Conservation (phyloP, 2,329 filamentous ascomycete genomes). For the Botrytis medusae region DNA sequence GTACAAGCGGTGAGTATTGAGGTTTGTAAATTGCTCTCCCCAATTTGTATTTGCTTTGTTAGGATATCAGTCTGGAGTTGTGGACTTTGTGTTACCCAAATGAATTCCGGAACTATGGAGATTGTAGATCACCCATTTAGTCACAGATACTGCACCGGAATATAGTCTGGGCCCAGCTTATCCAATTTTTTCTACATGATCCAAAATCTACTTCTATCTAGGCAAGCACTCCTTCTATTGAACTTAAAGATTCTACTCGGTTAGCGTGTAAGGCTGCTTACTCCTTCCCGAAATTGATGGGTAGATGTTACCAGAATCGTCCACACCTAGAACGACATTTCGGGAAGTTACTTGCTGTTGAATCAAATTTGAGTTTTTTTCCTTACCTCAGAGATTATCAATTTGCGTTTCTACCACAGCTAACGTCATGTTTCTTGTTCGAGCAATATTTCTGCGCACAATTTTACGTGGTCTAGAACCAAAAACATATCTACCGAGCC, state of each 20-base stretch:
- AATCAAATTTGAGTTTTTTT: not conserved
- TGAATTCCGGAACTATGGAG: not conserved
- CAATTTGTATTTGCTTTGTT: not conserved
- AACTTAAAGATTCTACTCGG: not conserved
- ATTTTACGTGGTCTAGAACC: not conserved
- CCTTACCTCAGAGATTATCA: not conserved
- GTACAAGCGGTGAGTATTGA: not conserved
- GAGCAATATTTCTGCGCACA: not conserved
- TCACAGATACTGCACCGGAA: not conserved
- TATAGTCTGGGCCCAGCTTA: not conserved
- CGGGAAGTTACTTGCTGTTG: not conserved
- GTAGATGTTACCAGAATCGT: not conserved
- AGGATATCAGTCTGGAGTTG: not conserved
- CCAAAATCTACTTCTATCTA: not conserved
- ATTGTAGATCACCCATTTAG: not conserved
- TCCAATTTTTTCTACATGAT: not conserved
- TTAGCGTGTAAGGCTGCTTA: not conserved
- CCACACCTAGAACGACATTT: not conserved
- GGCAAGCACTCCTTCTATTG: not conserved
- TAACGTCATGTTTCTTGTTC: not conserved
- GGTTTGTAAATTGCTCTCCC: not conserved
- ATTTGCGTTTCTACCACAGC: not conserved
- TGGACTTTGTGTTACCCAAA: not conserved
- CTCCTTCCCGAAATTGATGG: not conserved
- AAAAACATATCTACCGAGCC: not conserved